Percentiles rank a stretch among this genome's conserved stretches.
Evolutionary conservation across 139 green algal genomes (phyloP).

Genomic region (Coccomyxa sp.): DNA sequence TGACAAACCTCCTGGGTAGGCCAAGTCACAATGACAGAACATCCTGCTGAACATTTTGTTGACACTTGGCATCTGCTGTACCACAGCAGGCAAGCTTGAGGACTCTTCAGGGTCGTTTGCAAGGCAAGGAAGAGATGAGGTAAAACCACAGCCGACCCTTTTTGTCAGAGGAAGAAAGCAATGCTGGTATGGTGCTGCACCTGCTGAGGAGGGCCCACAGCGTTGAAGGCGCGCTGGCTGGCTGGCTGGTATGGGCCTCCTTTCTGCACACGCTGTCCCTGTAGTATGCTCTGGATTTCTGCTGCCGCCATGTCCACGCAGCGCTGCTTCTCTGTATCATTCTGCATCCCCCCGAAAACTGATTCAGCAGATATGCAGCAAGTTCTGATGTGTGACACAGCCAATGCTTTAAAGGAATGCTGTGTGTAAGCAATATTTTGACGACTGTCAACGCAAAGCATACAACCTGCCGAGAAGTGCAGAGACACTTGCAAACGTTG

Average conservation of each 20-base stretch:
- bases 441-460: not conserved
- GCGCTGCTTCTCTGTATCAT: conserved; percentile 33
- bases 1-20: too few species aligned
- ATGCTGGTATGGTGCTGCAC: not conserved
- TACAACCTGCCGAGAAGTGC: not conserved
- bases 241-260: not conserved
- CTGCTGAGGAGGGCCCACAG: not conserved
- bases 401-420: too few species aligned
- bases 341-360: conserved; percentile 17
- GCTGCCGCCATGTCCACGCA: conserved; percentile 34
- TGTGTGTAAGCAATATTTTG: not conserved
- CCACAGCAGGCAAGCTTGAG: not conserved
- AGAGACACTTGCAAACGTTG: not conserved
- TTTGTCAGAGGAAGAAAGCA: not conserved
- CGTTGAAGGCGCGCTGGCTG: not conserved
- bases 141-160: not conserved
- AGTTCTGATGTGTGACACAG: too few species aligned
- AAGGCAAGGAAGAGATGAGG: not conserved
- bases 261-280: conserved; percentile 14
- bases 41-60: too few species aligned
- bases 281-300: conserved; percentile 34
- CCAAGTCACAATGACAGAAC: too few species aligned
- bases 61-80: too few species aligned
- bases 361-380: too few species aligned
- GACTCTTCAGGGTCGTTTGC: not conserved